Conservation (phyloP, 495 filamentous ascomycete species). For the Hypoxylon crocopeplum region DNA sequence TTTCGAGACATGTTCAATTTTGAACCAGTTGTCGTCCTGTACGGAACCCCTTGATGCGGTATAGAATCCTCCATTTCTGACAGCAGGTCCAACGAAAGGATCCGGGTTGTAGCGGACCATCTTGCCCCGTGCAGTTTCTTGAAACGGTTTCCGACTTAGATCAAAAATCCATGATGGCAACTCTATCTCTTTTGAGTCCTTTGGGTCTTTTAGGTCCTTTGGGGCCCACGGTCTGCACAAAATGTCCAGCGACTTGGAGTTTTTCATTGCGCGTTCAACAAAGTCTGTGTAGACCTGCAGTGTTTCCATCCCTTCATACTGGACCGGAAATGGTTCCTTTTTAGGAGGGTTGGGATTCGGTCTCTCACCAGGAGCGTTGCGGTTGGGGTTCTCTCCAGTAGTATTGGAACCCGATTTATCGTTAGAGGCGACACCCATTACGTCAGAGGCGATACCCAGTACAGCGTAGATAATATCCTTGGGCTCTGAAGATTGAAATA, state of each 20-base stretch:
- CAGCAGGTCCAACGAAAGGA: conserved; percentile 33
- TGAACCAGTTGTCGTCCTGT: not conserved
- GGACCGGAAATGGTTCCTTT: conserved; percentile 6
- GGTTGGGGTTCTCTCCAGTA: conserved; percentile 2
- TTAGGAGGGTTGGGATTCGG: too few relatives aligned
- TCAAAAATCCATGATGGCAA: conserved; percentile 34
- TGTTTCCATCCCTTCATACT: conserved; percentile 19
- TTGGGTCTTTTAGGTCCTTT: not conserved
- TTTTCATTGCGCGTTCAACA: conserved; percentile 24
- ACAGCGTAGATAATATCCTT: conserved; percentile 38
- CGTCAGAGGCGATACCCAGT: conserved; percentile 31
- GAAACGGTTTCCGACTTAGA: conserved; percentile 17
- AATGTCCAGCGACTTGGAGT: conserved; percentile 37
- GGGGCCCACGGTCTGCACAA: conserved; percentile 44
- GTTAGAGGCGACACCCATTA: conserved; percentile 32
- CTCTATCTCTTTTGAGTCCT: not conserved
- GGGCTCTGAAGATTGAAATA: conserved; percentile 35
- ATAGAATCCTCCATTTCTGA: conserved; percentile 9
- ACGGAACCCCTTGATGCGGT: not conserved
- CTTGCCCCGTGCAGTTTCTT: conserved; percentile 7
- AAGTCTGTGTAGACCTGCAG: conserved; percentile 35
- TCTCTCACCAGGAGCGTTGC: too few relatives aligned
- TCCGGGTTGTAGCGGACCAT: conserved; percentile 34
- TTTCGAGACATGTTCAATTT: not conserved
- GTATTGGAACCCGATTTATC: too few relatives aligned